Evolutionary conservation across 495 filamentous ascomycete genomes (phyloP), one percentile per base, ranked within the genome.

Genomic region (Margaritispora aquatica): DNA sequence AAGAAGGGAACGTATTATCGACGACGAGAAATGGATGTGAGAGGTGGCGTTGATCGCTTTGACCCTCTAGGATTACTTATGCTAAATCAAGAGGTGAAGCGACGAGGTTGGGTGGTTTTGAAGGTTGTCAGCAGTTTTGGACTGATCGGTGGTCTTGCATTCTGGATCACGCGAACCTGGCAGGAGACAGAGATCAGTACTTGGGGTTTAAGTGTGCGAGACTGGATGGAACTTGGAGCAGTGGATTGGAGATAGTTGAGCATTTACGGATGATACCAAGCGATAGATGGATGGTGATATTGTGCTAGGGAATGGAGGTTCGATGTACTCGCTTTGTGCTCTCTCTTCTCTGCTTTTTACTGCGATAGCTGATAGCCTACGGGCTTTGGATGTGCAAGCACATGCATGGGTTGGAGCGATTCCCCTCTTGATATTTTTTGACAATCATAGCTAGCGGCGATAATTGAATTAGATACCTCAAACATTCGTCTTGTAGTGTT

Each of bases 31-130:
- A 20, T 23, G 1, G 50, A 50, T 13, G 55, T 53, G 48, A 31
- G 34, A 26, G 68, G 46, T 23, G 71, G 72, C 63, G 63, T 71
- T 65, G 63, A 84, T 70, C 68, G 77, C 54, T 66, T 87, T 55
- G 91, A 96, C 69, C 91, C 92, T 5, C 74, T 96, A 0, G 90
- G 90, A 2, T 64, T 96, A 22, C 74, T 92, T 58, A 77, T 84
- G 59, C 83, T 88, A 67, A 80, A 81, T 10, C 85, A 86, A n/a
- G 82, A 86, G 26, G 65, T 95, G 58, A 80, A 79, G 59, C 75
- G 77, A 24, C 82, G 77, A 57, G 82, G 89, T 1, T 85, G 87
- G 80, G 60, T 84, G 49, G 81, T 87, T 2, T 70, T 95, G n/a
- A 86, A 90, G 70, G 79, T 96, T 13, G 74, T 93, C n/a, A 87